Percentiles rank a stretch among this genome's conserved stretches.
These are phyloP conservation scores for Astrephomene gubernaculifera DNA, from an alignment of 139 green algal genomes.

Conservation along the genomic window DNA sequence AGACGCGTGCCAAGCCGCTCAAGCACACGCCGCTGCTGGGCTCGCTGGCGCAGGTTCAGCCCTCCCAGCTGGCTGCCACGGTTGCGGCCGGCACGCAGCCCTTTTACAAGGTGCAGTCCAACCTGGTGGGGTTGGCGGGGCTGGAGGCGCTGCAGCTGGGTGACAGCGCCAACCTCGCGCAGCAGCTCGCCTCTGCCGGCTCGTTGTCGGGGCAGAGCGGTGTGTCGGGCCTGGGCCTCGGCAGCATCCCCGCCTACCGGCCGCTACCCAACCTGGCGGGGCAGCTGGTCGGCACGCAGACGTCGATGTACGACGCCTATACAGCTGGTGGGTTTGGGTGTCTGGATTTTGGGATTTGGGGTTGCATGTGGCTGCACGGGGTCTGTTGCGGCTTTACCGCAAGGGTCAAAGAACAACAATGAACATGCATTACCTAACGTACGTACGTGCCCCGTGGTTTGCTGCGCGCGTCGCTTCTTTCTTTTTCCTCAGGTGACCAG, in stretches of 20 bases:
- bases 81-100: not conserved
- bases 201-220: not conserved
- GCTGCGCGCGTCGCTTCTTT: no score
- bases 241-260: constrained; percentile 12
- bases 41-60: not conserved
- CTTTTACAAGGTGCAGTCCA: not conserved
- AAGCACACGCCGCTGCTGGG: constrained; percentile 35
- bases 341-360: no score
- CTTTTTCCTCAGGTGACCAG: constrained; percentile 10
- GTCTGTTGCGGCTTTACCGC: no score
- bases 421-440: no score
- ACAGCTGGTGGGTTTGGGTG: no score
- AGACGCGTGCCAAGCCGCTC: constrained; percentile 48
- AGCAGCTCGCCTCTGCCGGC: not conserved
- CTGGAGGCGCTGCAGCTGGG: constrained; percentile 28
- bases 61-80: not conserved
- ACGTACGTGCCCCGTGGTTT: no score
- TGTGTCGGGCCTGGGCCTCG: constrained; percentile 10
- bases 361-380: no score
- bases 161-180: not conserved
- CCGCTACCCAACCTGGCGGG: not conserved
- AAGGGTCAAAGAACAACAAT: no score
- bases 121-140: constrained; percentile 23
- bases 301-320: constrained; percentile 14
- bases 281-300: not conserved